A percentile compares a stretch with the other conserved stretches of the same genome.
Conservation (phyloP, 331 rosid genomes). For the Pyrus hybrid region DNA sequence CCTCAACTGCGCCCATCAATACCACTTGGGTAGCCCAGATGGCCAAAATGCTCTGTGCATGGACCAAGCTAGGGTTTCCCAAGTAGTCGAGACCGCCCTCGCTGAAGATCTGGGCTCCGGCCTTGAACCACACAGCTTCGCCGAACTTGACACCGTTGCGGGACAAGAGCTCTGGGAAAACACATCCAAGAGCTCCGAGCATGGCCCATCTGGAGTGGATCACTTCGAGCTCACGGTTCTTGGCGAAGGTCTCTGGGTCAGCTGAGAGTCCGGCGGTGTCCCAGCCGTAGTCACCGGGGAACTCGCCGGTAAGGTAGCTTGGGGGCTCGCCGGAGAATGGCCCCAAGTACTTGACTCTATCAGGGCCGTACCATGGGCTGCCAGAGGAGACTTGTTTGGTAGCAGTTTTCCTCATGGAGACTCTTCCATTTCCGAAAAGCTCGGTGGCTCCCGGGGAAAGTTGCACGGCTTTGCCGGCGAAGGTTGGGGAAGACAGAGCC, state of each 20-base stretch:
- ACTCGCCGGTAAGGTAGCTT: conserved; percentile 59
- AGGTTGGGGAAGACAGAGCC: conserved; percentile 75
- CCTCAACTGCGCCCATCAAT: conserved; percentile 85
- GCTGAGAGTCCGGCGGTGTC: conserved; percentile 89
- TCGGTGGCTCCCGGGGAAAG: conserved; percentile 7
- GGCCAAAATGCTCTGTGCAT: conserved; percentile 84
- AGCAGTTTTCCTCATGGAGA: conserved; percentile 59
- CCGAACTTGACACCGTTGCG: conserved; percentile 88
- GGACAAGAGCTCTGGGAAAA: conserved; percentile 78
- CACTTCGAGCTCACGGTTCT: conserved; percentile 69
- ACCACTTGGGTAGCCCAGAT: conserved; percentile 77
- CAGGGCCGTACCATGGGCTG: conserved; percentile 95
- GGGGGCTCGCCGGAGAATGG: conserved; percentile 86
- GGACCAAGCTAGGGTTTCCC: conserved; percentile 87
- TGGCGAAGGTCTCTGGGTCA: conserved; percentile 79
- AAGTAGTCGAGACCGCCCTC: conserved; percentile 93
- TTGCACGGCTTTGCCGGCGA: conserved; percentile 59
- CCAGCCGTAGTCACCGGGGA: conserved; percentile 89
- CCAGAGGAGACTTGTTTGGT: conserved; percentile 37
- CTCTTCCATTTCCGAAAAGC: conserved; percentile 21
- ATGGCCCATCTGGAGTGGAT: conserved; percentile 88
- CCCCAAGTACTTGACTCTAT: conserved; percentile 89
- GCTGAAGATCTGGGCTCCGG: conserved; percentile 82
- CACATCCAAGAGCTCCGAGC: conserved; percentile 80
- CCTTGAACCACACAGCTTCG: conserved; percentile 92